Evolutionary conservation across 1,284 basidiomycete species (phyloP).

Genomic region (Puccinia hordei): DNA sequence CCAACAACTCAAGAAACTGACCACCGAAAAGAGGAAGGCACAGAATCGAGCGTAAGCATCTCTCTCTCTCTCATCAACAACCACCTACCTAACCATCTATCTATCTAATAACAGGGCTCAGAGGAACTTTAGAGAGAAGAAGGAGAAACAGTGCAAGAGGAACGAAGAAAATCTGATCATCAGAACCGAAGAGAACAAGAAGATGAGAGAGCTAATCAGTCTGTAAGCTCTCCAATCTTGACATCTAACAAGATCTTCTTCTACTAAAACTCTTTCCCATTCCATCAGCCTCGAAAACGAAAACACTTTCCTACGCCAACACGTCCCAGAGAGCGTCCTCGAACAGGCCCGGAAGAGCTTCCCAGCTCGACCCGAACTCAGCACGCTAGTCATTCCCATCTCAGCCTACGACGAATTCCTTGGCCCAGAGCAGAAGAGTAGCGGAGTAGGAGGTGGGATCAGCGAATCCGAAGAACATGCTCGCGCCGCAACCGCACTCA

Average conservation of each 20-base stretch:
- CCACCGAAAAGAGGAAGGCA: slow-evolving; percentile 43
- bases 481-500: not conserved
- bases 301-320: slow-evolving; percentile 28
- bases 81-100: not conserved
- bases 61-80: not conserved
- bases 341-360: not conserved
- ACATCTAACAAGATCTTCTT: no score
- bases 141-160: slow-evolving; percentile 36
- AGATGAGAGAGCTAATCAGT: slow-evolving; percentile 23
- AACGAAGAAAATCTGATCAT: slow-evolving; percentile 38
- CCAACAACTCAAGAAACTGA: slow-evolving; percentile 16
- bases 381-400: not conserved
- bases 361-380: not conserved
- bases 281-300: slow-evolving; percentile 17
- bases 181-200: slow-evolving; percentile 42
- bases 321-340: slow-evolving; percentile 2
- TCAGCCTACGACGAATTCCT: not conserved
- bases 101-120: slow-evolving; percentile 12
- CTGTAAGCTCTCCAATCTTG: no score
- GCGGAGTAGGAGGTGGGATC: not conserved
- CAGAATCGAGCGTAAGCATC: slow-evolving; percentile 37
- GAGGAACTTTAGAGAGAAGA: slow-evolving; percentile 37
- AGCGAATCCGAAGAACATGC: slow-evolving; percentile 11
- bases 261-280: no score
- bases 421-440: not conserved